A percentile compares a stretch with the other conserved stretches of the same genome.
Conservation (phyloP, 208 protist genomes). For the Acanthamoeba culbertsoni region DNA sequence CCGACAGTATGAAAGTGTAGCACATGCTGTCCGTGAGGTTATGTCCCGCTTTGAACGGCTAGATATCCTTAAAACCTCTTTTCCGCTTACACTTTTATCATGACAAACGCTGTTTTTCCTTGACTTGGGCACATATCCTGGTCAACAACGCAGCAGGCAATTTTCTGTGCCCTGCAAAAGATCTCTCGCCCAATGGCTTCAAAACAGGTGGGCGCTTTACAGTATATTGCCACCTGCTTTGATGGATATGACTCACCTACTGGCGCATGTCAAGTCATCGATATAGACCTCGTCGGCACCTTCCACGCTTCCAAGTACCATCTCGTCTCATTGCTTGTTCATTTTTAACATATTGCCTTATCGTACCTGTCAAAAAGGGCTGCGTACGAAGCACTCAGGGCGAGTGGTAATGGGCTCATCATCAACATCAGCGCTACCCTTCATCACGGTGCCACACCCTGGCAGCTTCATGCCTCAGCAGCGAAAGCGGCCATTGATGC, state of each 20-base stretch:
- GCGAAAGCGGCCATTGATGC: constrained; percentile 66
- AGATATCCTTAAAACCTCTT: too few species aligned
- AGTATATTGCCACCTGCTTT: background rate
- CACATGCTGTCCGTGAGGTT: background rate
- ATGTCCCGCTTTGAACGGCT: background rate
- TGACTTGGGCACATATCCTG: constrained; percentile 68
- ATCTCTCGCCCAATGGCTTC: constrained; percentile 68
- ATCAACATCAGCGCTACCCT: constrained; percentile 75
- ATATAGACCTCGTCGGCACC: constrained; percentile 71
- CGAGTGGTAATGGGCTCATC: constrained; percentile 15
- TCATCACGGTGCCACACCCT: constrained; percentile 66
- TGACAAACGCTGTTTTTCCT: too few species aligned
- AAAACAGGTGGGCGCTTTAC: constrained; percentile 59
- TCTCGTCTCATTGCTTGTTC: background rate
- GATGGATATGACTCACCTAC: background rate
- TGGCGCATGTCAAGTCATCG: constrained; percentile 34
- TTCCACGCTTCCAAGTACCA: constrained; percentile 56
- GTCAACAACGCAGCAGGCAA: constrained; percentile 76
- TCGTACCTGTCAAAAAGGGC: background rate
- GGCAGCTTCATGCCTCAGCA: constrained; percentile 52
- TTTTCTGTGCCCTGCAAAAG: constrained; percentile 67
- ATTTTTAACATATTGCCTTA: background rate
- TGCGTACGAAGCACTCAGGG: constrained; percentile 55
- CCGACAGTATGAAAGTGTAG: background rate
- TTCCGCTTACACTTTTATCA: too few species aligned